These are phyloP conservation scores for Smallanthus sonchifolius DNA, from an alignment of 129 eudicot species.

Conservation along the genomic window DNA sequence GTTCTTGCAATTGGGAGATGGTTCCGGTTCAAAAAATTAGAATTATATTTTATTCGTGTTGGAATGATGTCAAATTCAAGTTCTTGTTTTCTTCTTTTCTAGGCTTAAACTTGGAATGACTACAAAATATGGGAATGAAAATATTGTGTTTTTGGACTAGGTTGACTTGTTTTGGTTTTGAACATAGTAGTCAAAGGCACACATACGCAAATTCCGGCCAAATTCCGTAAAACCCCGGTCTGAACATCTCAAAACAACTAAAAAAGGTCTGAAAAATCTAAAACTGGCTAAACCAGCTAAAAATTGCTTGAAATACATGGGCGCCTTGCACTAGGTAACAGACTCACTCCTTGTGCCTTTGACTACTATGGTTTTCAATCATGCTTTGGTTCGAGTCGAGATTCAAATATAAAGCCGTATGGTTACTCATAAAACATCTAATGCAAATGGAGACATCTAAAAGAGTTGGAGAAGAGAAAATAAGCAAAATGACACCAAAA, in stretches of 20 bases:
- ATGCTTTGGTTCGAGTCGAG: neutral
- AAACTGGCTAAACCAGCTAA: too few relatives aligned
- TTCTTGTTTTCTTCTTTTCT: neutral
- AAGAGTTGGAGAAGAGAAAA: neutral
- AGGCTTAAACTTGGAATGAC: neutral
- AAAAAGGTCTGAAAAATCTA: too few relatives aligned
- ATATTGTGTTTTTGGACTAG: neutral
- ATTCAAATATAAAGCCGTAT: neutral
- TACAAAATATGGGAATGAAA: neutral
- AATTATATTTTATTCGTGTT: neutral
- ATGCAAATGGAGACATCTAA: neutral
- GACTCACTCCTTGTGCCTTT: too few relatives aligned
- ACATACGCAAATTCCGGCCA: too few relatives aligned
- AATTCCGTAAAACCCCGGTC: too few relatives aligned
- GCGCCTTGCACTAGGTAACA: too few relatives aligned
- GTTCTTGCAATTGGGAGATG: constrained; percentile 26
- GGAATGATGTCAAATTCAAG: neutral
- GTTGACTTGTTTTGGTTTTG: neutral
- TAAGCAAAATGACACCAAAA: neutral
- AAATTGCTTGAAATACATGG: too few relatives aligned
- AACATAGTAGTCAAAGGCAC: too few relatives aligned
- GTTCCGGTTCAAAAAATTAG: constrained; percentile 21
- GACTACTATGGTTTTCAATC: neutral
- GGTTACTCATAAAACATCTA: neutral
- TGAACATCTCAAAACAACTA: too few relatives aligned